These are phyloP conservation scores for Blastocrithidia nonstop DNA, from an alignment of 208 protist species.

Conservation along the genomic window DNA sequence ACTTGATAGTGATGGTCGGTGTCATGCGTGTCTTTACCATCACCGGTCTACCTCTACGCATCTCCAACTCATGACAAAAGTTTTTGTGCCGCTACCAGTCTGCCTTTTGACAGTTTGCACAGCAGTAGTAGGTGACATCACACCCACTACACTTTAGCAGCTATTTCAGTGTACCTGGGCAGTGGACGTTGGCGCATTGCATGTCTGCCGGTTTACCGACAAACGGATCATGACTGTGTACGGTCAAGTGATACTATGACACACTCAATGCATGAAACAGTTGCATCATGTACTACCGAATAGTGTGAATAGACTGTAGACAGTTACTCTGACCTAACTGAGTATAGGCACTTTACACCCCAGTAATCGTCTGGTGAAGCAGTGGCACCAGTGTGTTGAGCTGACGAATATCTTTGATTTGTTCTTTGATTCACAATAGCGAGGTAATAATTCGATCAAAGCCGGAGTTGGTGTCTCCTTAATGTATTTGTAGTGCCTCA, in stretches of 20 bases:
- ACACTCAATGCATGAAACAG: slow-evolving; percentile 31
- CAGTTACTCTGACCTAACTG: slow-evolving; percentile 16
- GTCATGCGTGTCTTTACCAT: too few relatives aligned
- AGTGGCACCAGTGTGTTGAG: slow-evolving; percentile 22
- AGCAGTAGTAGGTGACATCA: slow-evolving; percentile 69
- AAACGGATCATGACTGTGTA: slow-evolving; percentile 46
- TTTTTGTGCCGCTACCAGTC: slow-evolving; percentile 66
- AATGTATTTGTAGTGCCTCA: slow-evolving; percentile 5
- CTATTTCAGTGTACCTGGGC: slow-evolving; percentile 34
- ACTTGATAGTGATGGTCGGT: too few relatives aligned
- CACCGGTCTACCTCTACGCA: slow-evolving; percentile 15
- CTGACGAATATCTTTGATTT: slow-evolving; percentile 26
- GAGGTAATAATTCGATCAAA: slow-evolving; percentile 28
- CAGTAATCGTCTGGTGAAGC: slow-evolving; percentile 23
- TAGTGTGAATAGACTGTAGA: slow-evolving; percentile 26
- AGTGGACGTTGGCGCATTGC: slow-evolving; percentile 41
- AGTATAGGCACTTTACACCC: slow-evolving; percentile 20
- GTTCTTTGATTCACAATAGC: slow-evolving; percentile 35
- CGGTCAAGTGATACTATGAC: slow-evolving; percentile 48
- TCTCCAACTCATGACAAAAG: slow-evolving; percentile 59
- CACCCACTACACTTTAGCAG: slow-evolving; percentile 71
- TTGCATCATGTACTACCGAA: slow-evolving; percentile 20
- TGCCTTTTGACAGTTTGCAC: slow-evolving; percentile 43
- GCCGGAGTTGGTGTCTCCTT: slow-evolving; percentile 10
- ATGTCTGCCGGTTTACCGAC: slow-evolving; percentile 40